Conservation (phyloP, 805 yeast genomes). For the Komagataella mondaviorum region DNA sequence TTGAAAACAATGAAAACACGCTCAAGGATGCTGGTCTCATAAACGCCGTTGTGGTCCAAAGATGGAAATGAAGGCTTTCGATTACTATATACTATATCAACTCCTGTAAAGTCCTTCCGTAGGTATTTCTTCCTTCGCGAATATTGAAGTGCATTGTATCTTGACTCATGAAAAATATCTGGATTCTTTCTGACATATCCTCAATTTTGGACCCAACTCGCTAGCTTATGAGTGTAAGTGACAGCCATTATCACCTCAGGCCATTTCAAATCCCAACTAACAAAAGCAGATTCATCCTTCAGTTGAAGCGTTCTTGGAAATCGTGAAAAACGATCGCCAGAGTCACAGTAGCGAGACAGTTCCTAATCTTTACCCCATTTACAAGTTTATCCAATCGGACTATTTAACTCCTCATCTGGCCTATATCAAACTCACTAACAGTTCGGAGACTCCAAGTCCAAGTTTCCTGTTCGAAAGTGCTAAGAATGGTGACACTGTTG, state of each 20-base stretch:
- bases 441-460: constrained; percentile 34
- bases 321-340: constrained; percentile 22
- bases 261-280: neutral
- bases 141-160: neutral
- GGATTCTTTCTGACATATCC: neutral
- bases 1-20: constrained; percentile 41
- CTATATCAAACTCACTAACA: constrained; percentile 65
- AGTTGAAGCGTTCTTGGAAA: constrained; percentile 26
- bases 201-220: neutral
- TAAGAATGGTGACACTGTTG: constrained; percentile 76
- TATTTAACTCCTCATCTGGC: constrained; percentile 85
- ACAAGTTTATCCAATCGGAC: constrained; percentile 58
- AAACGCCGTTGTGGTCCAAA: constrained; percentile 82
- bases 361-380: constrained; percentile 75
- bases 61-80: constrained; percentile 40
- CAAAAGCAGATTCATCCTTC: constrained; percentile 32
- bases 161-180: neutral
- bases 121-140: neutral
- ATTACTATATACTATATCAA: neutral
- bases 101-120: neutral
- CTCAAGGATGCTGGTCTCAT: constrained; percentile 65
- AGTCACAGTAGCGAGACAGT: constrained; percentile 9
- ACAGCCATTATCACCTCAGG: neutral
- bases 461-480: constrained; percentile 87
- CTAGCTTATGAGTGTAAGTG: neutral